A percentile compares a stretch with the other conserved stretches of the same genome.
phyloP scores from a whole-genome alignment of 306 rosid genomes.

The Lathyrus oleraceus region DNA sequence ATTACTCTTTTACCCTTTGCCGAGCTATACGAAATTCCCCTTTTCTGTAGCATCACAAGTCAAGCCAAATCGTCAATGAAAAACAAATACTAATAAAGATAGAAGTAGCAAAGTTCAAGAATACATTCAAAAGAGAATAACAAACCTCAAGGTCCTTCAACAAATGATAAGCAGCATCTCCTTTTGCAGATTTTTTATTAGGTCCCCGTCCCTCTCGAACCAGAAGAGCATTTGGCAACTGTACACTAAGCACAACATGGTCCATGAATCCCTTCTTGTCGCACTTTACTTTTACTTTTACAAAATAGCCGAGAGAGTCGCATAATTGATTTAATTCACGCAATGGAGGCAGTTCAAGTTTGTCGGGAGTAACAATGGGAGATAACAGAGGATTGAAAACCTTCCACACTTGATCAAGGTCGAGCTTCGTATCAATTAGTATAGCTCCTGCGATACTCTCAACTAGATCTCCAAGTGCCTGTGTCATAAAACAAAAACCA shows the following conservation, averaged over 20 bases:
- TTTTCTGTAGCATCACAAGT: constrained; percentile 50
- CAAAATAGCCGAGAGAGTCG: constrained; percentile 69
- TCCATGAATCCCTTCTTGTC: constrained; percentile 50
- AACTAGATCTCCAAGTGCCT: constrained; percentile 93
- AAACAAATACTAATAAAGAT: constrained; percentile 2
- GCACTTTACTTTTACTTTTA: constrained; percentile 57
- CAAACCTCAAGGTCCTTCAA: constrained; percentile 77
- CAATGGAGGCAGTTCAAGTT: constrained; percentile 76
- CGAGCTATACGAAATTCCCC: constrained; percentile 54
- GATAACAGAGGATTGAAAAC: constrained; percentile 75
- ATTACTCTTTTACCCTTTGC: constrained; percentile 63
- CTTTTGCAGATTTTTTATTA: constrained; percentile 66
- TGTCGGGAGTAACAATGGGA: constrained; percentile 95
- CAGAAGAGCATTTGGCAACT: constrained; percentile 60
- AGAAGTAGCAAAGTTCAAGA: constrained; percentile 1
- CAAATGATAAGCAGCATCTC: constrained; percentile 74
- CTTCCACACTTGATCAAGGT: constrained; percentile 77
- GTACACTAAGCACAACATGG: constrained; percentile 63
- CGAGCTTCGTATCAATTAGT: constrained; percentile 78
- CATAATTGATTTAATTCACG: constrained; percentile 74
- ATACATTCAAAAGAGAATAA: constrained; percentile 35
- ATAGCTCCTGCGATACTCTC: constrained; percentile 96
- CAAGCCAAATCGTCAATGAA: constrained; percentile 11
- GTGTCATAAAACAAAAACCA: constrained; percentile 34
- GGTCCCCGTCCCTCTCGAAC: constrained; percentile 55